A percentile compares a stretch with the other conserved stretches of the same genome.
phyloP scores from a whole-genome alignment of 2,329 filamentous ascomycete species.

The Colletotrichum sp. region DNA sequence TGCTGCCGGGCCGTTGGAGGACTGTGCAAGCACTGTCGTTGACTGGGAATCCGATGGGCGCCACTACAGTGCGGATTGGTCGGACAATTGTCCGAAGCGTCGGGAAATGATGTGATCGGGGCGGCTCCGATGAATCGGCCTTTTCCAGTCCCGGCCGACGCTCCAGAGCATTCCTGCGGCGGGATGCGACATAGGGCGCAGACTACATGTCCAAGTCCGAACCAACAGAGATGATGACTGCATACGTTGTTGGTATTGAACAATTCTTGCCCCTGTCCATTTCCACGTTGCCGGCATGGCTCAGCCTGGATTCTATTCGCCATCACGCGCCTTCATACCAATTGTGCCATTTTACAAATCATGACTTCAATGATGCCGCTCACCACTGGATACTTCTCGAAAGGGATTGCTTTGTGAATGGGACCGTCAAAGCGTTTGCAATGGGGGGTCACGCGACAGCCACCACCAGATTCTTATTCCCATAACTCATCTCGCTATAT shows the following conservation, averaged over 20 bases:
- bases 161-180: not conserved
- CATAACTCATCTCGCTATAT: not conserved
- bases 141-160: not conserved
- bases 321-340: not conserved
- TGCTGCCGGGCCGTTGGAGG: not conserved
- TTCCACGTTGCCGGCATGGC: not conserved
- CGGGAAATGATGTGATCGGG: conserved; percentile 2
- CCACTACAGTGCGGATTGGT: not conserved
- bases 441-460: not conserved
- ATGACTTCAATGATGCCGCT: not conserved
- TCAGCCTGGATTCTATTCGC: not conserved
- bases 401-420: not conserved
- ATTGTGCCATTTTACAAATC: not conserved
- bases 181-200: not conserved
- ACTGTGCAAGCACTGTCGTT: not conserved
- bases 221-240: not conserved
- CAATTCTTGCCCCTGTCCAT: not conserved
- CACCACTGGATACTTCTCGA: not conserved
- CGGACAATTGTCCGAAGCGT: conserved; percentile 11
- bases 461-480: not conserved
- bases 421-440: not conserved
- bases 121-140: conserved; percentile 4
- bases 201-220: not conserved
- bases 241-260: not conserved
- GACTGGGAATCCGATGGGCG: not conserved